Percentiles rank a stretch among this genome's conserved stretches.
phyloP scores from a whole-genome alignment of 371 early-diverging fungal species.

The Actinomortierella wolfii region DNA sequence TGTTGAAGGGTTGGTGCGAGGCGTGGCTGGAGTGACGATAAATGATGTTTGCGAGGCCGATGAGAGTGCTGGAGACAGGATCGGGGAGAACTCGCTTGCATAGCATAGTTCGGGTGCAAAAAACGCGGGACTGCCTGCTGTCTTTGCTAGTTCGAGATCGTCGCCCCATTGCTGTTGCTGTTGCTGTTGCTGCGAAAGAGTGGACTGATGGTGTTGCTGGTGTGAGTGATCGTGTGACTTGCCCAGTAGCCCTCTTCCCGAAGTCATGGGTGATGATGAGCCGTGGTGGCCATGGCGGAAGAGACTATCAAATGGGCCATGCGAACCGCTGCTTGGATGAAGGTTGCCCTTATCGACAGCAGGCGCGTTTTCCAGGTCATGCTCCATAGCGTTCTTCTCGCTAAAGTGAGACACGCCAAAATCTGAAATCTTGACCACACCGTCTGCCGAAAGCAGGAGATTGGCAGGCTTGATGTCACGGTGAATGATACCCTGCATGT shows the following conservation, averaged over 20 bases:
- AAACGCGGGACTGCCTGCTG: constrained; percentile 97
- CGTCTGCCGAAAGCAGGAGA: constrained; percentile 71
- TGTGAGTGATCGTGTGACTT: constrained; percentile 7
- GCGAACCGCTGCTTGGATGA: too few relatives aligned
- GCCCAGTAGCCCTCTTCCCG: constrained; percentile 8
- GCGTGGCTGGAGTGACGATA: constrained; percentile 11
- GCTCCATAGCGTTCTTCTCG: constrained; percentile 45
- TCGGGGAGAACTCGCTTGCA: constrained; percentile 51
- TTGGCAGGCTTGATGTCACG: constrained; percentile 98
- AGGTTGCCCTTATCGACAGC: constrained; percentile 13
- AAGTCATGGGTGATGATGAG: constrained; percentile 12
- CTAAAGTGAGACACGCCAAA: constrained; percentile 92
- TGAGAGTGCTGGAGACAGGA: constrained; percentile 30
- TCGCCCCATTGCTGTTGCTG: constrained; percentile 44
- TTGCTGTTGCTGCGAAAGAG: neutral
- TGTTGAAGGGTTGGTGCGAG: constrained; percentile 27
- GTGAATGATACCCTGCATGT: constrained; percentile 92
- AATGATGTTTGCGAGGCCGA: constrained; percentile 40
- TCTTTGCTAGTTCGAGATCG: constrained; percentile 88
- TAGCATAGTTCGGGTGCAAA: constrained; percentile 97
- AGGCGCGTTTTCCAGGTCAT: constrained; percentile 21
- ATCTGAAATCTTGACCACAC: constrained; percentile 90
- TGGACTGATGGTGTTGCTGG: constrained; percentile 8
- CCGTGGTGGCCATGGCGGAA: constrained; percentile 22
- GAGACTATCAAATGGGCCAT: constrained; percentile 24